phyloP scores from a whole-genome alignment of 495 filamentous ascomycete genomes.

The Hypoxylon perforatum region DNA sequence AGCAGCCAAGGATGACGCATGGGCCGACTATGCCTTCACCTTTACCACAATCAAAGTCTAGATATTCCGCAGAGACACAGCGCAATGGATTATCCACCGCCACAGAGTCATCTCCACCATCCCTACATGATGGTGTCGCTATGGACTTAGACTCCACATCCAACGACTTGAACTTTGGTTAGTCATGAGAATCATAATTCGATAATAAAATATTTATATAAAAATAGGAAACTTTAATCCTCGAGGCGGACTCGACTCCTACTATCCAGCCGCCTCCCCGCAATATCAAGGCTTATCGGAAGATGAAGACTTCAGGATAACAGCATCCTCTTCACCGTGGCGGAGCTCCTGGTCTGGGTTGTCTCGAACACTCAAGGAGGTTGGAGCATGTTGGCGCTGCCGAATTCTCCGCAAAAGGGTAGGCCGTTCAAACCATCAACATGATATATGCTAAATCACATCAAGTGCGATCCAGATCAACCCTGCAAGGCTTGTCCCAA shows the following conservation, averaged over 20 bases:
- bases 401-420: slow-evolving; percentile 45
- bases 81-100: background rate
- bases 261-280: background rate
- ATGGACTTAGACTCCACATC: slow-evolving; percentile 27
- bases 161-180: slow-evolving; percentile 13
- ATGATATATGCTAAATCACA: background rate
- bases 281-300: slow-evolving; percentile 17
- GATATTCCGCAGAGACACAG: background rate
- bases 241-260: slow-evolving; percentile 1
- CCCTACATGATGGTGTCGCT: background rate
- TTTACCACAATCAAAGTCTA: slow-evolving; percentile 5
- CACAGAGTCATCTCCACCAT: background rate
- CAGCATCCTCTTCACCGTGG: background rate
- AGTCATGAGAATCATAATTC: background rate
- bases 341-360: slow-evolving; percentile 20
- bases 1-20: background rate
- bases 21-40: background rate
- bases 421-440: background rate
- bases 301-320: slow-evolving; percentile 12
- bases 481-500: slow-evolving; percentile 38
- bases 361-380: slow-evolving; percentile 37
- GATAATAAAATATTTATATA: background rate
- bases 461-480: slow-evolving; percentile 29
- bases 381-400: slow-evolving; percentile 44
- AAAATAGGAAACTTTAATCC: slow-evolving; percentile 15